A percentile compares a stretch with the other conserved stretches of the same genome.
Conservation (phyloP, 208 protist species). For the Tritrichomonas foetus region DNA sequence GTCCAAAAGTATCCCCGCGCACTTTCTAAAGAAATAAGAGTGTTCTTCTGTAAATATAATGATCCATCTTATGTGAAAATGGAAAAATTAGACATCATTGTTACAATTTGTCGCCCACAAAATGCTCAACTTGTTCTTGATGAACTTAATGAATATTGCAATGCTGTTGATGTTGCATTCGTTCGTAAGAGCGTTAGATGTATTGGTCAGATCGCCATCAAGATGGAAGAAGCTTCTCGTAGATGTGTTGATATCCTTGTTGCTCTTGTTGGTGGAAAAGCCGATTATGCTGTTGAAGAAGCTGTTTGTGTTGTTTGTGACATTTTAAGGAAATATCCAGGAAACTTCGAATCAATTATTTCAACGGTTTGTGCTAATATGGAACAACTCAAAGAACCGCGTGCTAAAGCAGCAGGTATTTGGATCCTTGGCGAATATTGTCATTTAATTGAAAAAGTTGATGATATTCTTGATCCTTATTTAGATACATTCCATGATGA, state of each 20-base stretch:
- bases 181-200: conserved; percentile 83
- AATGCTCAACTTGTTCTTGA: conserved; percentile 75
- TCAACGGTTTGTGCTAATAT: conserved; percentile 76
- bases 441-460: conserved; percentile 83
- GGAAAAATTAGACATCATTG: conserved; percentile 90
- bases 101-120: conserved; percentile 73
- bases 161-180: conserved; percentile 91
- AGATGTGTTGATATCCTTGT: conserved; percentile 79
- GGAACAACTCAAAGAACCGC: conserved; percentile 51
- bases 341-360: conserved; percentile 49
- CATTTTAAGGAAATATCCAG: conserved; percentile 86
- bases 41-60: conserved; percentile 95
- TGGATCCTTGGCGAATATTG: conserved; percentile 73
- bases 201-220: conserved; percentile 89
- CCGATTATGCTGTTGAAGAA: conserved; percentile 88
- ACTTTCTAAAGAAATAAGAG: conserved; percentile 59
- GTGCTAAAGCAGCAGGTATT: not conserved
- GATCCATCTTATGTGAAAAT: conserved; percentile 95
- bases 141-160: conserved; percentile 84
- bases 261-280: conserved; percentile 70
- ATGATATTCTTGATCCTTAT: conserved; percentile 72
- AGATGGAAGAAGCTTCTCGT: conserved; percentile 80
- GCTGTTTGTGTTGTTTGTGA: conserved; percentile 87
- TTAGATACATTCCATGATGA: conserved; percentile 20
- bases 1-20: conserved; percentile 75